Base-by-base conservation (phyloP, 305 asterid genomes). In the Euphrasia arctica region DNA sequence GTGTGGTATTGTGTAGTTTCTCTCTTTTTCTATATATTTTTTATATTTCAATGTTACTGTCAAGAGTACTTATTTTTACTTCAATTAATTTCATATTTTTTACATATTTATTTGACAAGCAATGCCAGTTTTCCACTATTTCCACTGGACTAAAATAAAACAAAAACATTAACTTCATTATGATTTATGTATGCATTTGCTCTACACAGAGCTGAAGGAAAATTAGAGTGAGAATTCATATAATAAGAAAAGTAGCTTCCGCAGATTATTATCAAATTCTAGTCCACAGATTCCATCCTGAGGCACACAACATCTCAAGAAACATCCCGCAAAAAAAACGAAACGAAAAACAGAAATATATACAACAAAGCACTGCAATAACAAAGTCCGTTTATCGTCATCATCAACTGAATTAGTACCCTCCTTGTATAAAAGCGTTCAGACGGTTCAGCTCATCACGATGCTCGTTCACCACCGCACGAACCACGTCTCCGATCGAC, bases 401-500 rank as follows among this genome's bases (percentile, higher is more conserved):
- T 83, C 82, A 64, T 82, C 79, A 22, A 0, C 10, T 55, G 62
- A 6, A 48, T 78, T 80, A 92, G 80, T 92, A 89, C 61, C 97
- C 97, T 7, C 98, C 98, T 67, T 92, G 98, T 47, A 92, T 92
- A 63, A 60, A 92, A 4, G 87, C 95, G 62, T 90, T 92, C 84
- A 92, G 67, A 63, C 97, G 97, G 80, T 85, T 64, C 79, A 90
- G 66, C 82, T 92, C 97, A 4, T 85, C 88, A 5, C 95, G 83
- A 74, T 92, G 94, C 86, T 92, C 97, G 15, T 78, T 77, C 83
- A 92, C 97, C 12, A 92, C 97, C 47, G 98, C 97, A 39, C 98
- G 96, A 65, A 92, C 98, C 66, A 92, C 98, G 11, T 92, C 98
- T 54, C 98, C 98, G 18, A 87, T 92, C 42, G 97, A 92, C 70